Conservation (phyloP, 129 eudicot genomes). For the Solidago caesia region DNA sequence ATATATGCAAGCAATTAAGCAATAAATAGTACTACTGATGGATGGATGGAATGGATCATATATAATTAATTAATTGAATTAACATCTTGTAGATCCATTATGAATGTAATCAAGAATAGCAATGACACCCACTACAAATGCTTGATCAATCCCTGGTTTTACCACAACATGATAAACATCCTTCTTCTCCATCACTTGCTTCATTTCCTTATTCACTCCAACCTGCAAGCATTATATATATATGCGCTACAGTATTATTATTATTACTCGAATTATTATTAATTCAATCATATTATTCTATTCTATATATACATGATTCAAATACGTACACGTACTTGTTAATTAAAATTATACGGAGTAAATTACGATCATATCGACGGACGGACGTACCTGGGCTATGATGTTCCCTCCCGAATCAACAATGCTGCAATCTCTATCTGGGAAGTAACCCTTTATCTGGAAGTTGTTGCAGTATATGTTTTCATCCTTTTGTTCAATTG, state of each 20-base stretch:
- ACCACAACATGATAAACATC: conserved; percentile 71
- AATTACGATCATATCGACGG: too few relatives aligned
- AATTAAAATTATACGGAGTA: too few relatives aligned
- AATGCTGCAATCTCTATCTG: conserved; percentile 59
- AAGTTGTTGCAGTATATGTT: conserved; percentile 36
- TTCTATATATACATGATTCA: too few relatives aligned
- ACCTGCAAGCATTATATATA: conserved; percentile 33
- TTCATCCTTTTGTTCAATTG: conserved; percentile 41
- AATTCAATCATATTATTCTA: background rate
- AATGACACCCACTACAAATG: conserved; percentile 84
- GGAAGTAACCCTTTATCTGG: conserved; percentile 59
- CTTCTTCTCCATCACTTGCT: conserved; percentile 46
- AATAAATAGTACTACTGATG: too few relatives aligned
- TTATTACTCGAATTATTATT: background rate
- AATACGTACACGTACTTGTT: background rate
- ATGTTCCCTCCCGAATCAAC: conserved; percentile 48
- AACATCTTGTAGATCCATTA: conserved; percentile 75
- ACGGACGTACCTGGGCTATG: conserved; percentile 55
- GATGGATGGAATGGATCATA: too few relatives aligned
- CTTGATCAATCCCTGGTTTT: conserved; percentile 87
- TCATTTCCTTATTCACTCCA: conserved; percentile 50
- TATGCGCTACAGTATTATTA: background rate
- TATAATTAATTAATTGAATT: too few relatives aligned
- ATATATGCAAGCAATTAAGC: too few relatives aligned
- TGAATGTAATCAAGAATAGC: conserved; percentile 86